Evolutionary conservation across 2,329 filamentous ascomycete genomes (phyloP), one percentile per base, ranked within the genome.

Genomic region (Venturia asperata): DNA sequence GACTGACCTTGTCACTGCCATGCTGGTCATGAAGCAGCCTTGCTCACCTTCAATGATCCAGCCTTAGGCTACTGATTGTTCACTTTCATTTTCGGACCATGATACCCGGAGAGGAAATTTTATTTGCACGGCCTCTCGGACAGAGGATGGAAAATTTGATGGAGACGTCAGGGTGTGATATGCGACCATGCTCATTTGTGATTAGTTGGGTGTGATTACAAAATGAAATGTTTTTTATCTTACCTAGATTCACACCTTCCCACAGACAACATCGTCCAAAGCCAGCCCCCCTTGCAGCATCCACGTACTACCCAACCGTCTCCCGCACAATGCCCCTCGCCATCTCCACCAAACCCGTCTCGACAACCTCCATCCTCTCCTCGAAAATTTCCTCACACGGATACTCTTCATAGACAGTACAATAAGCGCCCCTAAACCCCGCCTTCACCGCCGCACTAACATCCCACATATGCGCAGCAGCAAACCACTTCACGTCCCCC

Each of bases 391-490:
- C 77, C 68, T 80, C 82, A 71, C 83, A 85, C 0, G 83, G 82
- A 9, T 80, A 81, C 63, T 77, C 79, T 70, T 85, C 79, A 45
- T 77, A 72, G 45, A 45, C 41, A 13, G 34, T 39, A 47, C 39
- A 52, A 60, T 65, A 37, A 62, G 56, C 3, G 24, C 60, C 10
- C 37, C 70, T 70, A 67, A 67, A 74, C 68, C 81, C 81, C n/a
- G 76, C 77, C 65, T 75, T 76, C 61, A 75, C 76, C 10, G 83
- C 83, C 3, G 82, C 81, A 21, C 77, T 77, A 1, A 83, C 82
- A 74, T 86, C 83, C 83, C 83, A 85, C 77, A 82, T 81, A 72
- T 85, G 83, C 27, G 82, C 83, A 0, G 83, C 83, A 0, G 81
- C 83, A 70, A 85, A 85, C 82, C 82, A 85, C 67, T 72, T 67